Evolutionary conservation across 768 basidiomycete genomes (phyloP).

Genomic region (Tubosaeta brunneosetosa): DNA sequence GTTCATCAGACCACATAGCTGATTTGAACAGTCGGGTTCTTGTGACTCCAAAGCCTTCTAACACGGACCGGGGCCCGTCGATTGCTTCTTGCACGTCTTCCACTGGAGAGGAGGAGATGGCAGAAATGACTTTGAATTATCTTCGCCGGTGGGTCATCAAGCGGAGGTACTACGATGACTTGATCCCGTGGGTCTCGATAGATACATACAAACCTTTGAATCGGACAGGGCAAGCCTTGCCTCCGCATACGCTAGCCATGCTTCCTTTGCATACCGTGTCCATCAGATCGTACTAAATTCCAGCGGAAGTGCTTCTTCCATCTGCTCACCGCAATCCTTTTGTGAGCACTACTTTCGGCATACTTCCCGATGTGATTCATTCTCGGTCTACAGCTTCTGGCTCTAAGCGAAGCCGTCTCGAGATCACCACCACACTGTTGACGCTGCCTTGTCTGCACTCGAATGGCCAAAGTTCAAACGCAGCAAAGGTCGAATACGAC

Average conservation of each 20-base stretch:
- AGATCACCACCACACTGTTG: constrained; percentile 24
- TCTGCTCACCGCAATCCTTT: constrained; percentile 2
- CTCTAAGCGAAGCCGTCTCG: constrained; percentile 22
- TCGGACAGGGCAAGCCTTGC: constrained; percentile 30
- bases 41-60: neutral
- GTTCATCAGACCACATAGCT: neutral
- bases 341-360: constrained; percentile 14
- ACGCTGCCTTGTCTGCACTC: constrained; percentile 25
- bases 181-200: constrained; percentile 11
- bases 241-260: constrained; percentile 27
- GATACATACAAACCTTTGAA: constrained; percentile 31
- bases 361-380: neutral
- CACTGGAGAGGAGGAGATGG: constrained; percentile 20
- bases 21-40: neutral
- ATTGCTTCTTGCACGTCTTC: neutral
- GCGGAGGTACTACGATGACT: neutral
- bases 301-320: neutral
- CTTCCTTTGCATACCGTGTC: constrained; percentile 29
- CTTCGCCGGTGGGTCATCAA: constrained; percentile 24
- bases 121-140: constrained; percentile 28
- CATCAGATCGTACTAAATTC: constrained; percentile 9
- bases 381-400: constrained; percentile 12
- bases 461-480: neutral
- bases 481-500: constrained; percentile 24
- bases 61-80: neutral